These are phyloP conservation scores for Artemisia annua DNA, from an alignment of 129 eudicot species.

Conservation along the genomic window DNA sequence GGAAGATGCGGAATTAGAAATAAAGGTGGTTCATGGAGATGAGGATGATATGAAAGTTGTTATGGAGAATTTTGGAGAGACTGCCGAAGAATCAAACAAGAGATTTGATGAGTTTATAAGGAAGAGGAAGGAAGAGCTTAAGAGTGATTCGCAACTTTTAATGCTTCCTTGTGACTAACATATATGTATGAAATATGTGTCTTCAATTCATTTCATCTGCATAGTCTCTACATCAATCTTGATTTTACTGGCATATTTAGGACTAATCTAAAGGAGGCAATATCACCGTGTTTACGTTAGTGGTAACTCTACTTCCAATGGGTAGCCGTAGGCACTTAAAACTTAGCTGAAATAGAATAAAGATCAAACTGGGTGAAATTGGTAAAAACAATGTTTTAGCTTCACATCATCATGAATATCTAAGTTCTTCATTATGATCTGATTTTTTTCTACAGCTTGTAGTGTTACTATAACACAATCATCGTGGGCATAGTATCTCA, in stretches of 20 bases:
- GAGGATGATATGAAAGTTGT: not conserved
- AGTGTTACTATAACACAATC: too few relatives aligned
- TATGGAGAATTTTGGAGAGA: conserved; percentile 15
- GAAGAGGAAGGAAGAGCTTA: conserved; percentile 25
- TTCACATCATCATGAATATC: too few relatives aligned
- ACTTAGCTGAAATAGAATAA: too few relatives aligned
- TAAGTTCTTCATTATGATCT: too few relatives aligned
- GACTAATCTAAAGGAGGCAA: not conserved
- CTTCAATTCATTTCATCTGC: not conserved
- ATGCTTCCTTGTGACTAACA: not conserved
- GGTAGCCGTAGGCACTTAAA: too few relatives aligned
- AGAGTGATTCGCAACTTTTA: not conserved
- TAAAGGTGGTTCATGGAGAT: conserved; percentile 23
- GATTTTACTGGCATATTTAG: not conserved
- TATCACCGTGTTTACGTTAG: too few relatives aligned
- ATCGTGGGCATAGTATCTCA: too few relatives aligned
- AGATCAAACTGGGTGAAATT: too few relatives aligned
- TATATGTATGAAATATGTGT: not conserved
- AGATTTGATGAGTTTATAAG: conserved; percentile 32
- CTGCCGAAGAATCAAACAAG: conserved; percentile 24
- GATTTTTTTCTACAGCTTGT: too few relatives aligned
- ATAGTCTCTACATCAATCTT: not conserved
- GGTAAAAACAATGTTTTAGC: too few relatives aligned
- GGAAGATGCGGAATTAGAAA: conserved; percentile 16
- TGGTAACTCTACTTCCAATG: too few relatives aligned